Base-by-base conservation (phyloP, 108 stramenopile species). In the Cylindrotheca closterium region DNA sequence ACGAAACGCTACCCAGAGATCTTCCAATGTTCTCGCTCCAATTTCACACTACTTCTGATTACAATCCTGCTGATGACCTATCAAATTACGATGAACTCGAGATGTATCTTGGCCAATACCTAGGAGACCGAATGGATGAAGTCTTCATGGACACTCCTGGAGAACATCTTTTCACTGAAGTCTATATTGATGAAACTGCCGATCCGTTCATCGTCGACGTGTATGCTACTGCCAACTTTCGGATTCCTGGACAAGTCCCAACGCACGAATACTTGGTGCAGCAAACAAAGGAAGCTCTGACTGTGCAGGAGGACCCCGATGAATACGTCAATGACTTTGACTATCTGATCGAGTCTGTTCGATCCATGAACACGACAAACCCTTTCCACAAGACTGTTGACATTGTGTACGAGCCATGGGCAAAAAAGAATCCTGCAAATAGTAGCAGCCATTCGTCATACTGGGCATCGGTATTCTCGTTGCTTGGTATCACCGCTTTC, bases 191-290 rank as follows among this genome's bases (percentile, higher is more conserved):
- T 37, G 53, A 31, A 34, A 64, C 63, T 27, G 51, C n/a, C 15
- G 25, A 58, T 60, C 60, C 49, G 23, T 53, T 65, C 1, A 33
- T 58, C 21, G 71, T 65, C n/a, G 45, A 46, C 17, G 47, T 73
- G 0, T 48, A 33, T 18, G 30, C 56, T 0, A 34, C 37, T 19
- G 63, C 65, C 33, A 18, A 26, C 7, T 10, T 42, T 42, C 37
- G 15, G 15, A 65, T 73, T 47, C 71, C 71, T 27, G 71, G 71
- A 3, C 53, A 65, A 42, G 71, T 73, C 46, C 71, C 71, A 34
- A 73, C 71, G 1, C 22, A 52, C 18, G 32, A 64, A 17, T 64
- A 52, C 34, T 54, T 64, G 51, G 37, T 53, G 17, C 32, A 7
- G 10, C 37, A 42, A 42, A 15, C 37, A 42, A 15, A 42, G 15